Base-by-base conservation (phyloP, 2,329 filamentous ascomycete genomes). In the Aspergillus novofumigatus region DNA sequence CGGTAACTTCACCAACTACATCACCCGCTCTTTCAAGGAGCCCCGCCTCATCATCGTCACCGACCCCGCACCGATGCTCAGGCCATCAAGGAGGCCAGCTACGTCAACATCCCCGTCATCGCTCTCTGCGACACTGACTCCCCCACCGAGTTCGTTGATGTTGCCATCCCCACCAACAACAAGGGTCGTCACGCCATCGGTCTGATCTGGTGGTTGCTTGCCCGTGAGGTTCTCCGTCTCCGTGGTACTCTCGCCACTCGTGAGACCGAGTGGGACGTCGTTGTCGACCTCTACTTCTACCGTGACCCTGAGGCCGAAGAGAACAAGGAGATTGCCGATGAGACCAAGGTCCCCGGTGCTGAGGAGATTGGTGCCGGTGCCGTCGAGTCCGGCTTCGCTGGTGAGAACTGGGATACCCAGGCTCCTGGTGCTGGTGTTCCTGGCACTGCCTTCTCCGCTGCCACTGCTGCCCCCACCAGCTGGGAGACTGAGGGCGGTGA, bases 1-100 rank as follows among this genome's bases (percentile, higher is more conserved):
- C 79, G 94, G 94, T 90, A 96, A 93, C 82, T 99, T 99, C 89
- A 99, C 94, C 86, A 99, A 99, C 88, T 99, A 99, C 90, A 99
- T 99, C 89, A 99, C 95, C 81, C 93, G 94, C 77, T 97, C 94
- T 67, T 99, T 99, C 92, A 97, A 97, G 89, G 94, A 99, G 86
- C 94, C 94, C 77, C 95, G 95, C 81, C 86, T 99, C 77, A 97
- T 99, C 82, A 88, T 99, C 79, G 94, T 99, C 76, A 99, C 94
- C 83, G 94, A 99, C 81, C 94, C 94, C 93, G 95, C 82, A 99
- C 95, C 84, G 94, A 99, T 76, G 91, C 94, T 78, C 94, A 99
- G 88, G 94, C 94, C 77, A 99, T 99, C 88, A 97, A 97, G 89
- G 94, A 99, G 86, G 94, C 95, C 78, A 94, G 89, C 77, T 99